Evolutionary conservation across 192 early-diverging fungal genomes (phyloP).

Genomic region (Funneliformis mosseae): DNA sequence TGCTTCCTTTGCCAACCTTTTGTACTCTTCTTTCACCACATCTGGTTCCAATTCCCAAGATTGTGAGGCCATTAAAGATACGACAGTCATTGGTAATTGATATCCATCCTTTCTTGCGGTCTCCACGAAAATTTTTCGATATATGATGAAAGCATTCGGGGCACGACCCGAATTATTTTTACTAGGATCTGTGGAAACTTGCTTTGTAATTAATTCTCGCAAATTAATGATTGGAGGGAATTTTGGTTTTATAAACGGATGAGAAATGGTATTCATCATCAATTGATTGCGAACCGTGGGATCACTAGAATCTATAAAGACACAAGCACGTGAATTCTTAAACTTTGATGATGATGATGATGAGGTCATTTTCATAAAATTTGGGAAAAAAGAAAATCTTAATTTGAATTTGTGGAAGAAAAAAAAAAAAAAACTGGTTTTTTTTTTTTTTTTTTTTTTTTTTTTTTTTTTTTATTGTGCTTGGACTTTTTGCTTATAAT

Average conservation of each 20-base stretch:
- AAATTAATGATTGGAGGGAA: neutral
- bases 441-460: no score
- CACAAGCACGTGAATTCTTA: neutral
- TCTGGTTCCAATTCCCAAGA: neutral
- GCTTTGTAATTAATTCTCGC: neutral
- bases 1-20: slow-evolving; percentile 11
- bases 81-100: slow-evolving; percentile 13
- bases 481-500: neutral
- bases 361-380: no score
- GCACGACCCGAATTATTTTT: neutral
- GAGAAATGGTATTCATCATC: neutral
- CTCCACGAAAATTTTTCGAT: slow-evolving; percentile 1
- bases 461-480: neutral
- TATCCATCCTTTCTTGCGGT: neutral
- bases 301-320: neutral
- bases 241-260: neutral
- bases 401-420: neutral
- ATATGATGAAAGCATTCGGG: slow-evolving; percentile 26
- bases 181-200: neutral
- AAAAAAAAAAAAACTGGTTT: no score
- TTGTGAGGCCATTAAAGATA: slow-evolving; percentile 19
- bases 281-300: neutral
- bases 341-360: neutral
- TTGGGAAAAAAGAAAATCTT: neutral
- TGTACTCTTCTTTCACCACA: neutral